A percentile compares a stretch with the other conserved stretches of the same genome.
Evolutionary conservation across 768 basidiomycete genomes (phyloP).

Genomic region (Favolaschia claudopus): DNA sequence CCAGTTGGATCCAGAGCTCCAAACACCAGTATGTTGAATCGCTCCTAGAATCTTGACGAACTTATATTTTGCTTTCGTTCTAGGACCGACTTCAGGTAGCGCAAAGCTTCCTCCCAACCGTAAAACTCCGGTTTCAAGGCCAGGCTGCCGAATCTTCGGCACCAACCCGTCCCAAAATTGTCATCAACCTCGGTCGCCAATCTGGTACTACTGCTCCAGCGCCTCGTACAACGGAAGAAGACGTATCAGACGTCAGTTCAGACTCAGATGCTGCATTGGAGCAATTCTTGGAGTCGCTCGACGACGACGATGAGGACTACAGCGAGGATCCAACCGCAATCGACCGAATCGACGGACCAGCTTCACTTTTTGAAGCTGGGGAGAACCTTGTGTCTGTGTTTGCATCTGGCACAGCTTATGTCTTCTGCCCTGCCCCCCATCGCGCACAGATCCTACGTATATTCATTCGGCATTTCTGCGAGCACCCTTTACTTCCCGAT

Average conservation of each 20-base stretch:
- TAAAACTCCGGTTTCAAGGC: no score
- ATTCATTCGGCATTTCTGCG: constrained; percentile 39
- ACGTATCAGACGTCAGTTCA: no score
- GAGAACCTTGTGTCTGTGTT: constrained; percentile 18
- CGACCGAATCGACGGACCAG: constrained; percentile 13
- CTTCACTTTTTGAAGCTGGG: constrained; percentile 37
- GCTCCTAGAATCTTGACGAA: background rate
- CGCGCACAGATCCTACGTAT: constrained; percentile 32
- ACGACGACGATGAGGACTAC: constrained; percentile 21
- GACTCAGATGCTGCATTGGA: no score
- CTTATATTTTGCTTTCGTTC: background rate
- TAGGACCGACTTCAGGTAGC: no score
- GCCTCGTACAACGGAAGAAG: no score
- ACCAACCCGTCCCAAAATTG: no score
- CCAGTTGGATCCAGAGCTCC: constrained; percentile 27
- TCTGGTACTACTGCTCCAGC: no score
- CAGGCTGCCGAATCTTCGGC: no score
- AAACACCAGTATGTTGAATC: background rate
- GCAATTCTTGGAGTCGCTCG: background rate
- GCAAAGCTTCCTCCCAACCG: no score
- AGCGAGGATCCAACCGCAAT: constrained; percentile 25
- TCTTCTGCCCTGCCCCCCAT: constrained; percentile 41
- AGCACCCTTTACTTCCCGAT: constrained; percentile 35
- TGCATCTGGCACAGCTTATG: constrained; percentile 24
- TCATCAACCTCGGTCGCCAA: no score